phyloP scores from a whole-genome alignment of 2,329 filamentous ascomycete genomes.

The Huntiella decipiens region DNA sequence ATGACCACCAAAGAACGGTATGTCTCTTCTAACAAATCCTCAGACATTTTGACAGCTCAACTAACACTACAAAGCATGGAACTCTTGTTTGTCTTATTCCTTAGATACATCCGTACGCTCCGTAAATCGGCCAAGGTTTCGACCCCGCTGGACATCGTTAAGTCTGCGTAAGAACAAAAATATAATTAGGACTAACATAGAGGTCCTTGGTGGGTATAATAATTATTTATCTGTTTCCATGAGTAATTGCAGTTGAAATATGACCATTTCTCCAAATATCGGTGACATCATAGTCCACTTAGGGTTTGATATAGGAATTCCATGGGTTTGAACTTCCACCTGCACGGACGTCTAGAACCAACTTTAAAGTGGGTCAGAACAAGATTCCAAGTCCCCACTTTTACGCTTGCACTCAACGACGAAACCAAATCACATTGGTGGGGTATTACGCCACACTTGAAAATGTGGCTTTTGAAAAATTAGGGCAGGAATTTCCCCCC shows the following conservation, averaged over 20 bases:
- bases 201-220: no score
- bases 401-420: no score
- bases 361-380: no score
- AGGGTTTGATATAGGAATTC: no score
- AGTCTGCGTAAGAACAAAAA: not conserved
- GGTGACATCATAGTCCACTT: no score
- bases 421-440: no score
- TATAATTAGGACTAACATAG: not conserved
- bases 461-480: slow-evolving; percentile 7
- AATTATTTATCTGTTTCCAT: no score
- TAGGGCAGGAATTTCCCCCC: slow-evolving; percentile 14
- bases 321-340: no score
- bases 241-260: no score
- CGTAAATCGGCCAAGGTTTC: slow-evolving; percentile 23
- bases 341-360: no score
- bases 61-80: slow-evolving; percentile 44
- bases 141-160: not conserved
- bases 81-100: slow-evolving; percentile 65
- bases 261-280: no score
- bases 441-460: not conserved
- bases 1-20: slow-evolving; percentile 99
- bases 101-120: slow-evolving; percentile 60
- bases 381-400: no score
- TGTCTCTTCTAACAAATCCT: slow-evolving; percentile 13
- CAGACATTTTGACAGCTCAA: not conserved